Percentiles rank a stretch among this genome's conserved stretches.
phyloP scores from a whole-genome alignment of 768 basidiomycete species.

The Suillus weaverae region DNA sequence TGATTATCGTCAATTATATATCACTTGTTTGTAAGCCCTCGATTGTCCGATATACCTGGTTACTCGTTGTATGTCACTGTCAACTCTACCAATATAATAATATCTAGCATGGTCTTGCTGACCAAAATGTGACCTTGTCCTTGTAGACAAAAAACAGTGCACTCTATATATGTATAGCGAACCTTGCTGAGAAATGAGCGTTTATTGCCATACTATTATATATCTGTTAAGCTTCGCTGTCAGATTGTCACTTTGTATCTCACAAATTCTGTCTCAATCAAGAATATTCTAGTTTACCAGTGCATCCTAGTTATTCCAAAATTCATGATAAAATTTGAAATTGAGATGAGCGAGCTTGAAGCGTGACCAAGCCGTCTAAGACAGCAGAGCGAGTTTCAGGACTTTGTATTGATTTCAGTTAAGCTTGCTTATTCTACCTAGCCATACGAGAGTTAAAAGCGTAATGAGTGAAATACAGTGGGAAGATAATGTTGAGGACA shows the following conservation, averaged over 20 bases:
- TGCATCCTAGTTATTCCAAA: no score
- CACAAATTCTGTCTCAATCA: not conserved
- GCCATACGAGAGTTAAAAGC: constrained; percentile 13
- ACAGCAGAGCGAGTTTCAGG: not conserved
- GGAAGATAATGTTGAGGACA: constrained; percentile 24
- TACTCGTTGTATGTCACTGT: not conserved
- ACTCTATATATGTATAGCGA: no score
- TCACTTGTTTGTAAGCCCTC: not conserved
- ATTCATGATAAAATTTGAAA: not conserved
- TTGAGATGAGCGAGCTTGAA: not conserved
- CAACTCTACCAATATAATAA: not conserved
- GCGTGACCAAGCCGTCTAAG: not conserved
- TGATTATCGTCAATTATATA: not conserved
- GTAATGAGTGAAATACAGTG: constrained; percentile 28
- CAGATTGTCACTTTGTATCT: no score
- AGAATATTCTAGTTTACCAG: not conserved
- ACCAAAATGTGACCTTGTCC: not conserved
- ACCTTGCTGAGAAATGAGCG: no score
- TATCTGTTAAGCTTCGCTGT: no score
- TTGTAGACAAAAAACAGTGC: not conserved
- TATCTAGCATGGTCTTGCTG: not conserved
- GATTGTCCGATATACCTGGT: not conserved
- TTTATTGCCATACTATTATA: no score
- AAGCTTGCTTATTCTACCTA: constrained; percentile 28
- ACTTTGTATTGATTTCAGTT: constrained; percentile 12